Conservation (phyloP, 2,329 filamentous ascomycete species). For the Allantophomopsis lycopodina region DNA sequence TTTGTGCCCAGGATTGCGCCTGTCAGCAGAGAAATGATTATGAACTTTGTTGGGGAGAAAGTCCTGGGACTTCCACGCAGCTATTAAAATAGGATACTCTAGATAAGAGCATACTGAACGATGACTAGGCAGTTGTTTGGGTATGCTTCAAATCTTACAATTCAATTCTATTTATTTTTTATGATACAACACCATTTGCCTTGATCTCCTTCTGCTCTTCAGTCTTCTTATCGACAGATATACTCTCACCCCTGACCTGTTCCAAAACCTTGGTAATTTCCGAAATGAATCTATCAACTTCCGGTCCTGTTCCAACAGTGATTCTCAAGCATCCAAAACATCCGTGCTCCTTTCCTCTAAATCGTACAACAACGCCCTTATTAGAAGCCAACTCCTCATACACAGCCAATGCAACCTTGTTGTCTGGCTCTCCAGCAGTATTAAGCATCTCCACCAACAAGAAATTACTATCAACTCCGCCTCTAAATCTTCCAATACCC, state of each 20-base stretch:
- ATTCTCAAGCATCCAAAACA: conserved; percentile 83
- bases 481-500: conserved; percentile 69
- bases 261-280: conserved; percentile 36
- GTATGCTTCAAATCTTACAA: no score
- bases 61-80: conserved; percentile 53
- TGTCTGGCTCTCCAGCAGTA: conserved; percentile 59
- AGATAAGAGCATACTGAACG: no score
- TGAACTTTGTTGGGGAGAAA: conserved; percentile 60
- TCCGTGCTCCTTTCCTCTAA: conserved; percentile 83
- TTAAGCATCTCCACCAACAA: conserved; percentile 81
- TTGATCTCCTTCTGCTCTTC: conserved; percentile 6
- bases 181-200: conserved; percentile 13
- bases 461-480: conserved; percentile 77
- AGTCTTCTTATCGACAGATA: conserved; percentile 5
- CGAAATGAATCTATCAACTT: conserved; percentile 66
- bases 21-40: conserved; percentile 59
- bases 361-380: conserved; percentile 82
- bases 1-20: conserved; percentile 51
- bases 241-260: conserved; percentile 4
- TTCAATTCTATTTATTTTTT: conserved; percentile 1
- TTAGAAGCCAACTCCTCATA: conserved; percentile 79
- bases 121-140: no score
- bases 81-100: conserved; percentile 29
- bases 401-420: conserved; percentile 60
- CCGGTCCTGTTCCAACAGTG: conserved; percentile 79